phyloP scores from a whole-genome alignment of 768 basidiomycete species.

The Artomyces pyxidatus region DNA sequence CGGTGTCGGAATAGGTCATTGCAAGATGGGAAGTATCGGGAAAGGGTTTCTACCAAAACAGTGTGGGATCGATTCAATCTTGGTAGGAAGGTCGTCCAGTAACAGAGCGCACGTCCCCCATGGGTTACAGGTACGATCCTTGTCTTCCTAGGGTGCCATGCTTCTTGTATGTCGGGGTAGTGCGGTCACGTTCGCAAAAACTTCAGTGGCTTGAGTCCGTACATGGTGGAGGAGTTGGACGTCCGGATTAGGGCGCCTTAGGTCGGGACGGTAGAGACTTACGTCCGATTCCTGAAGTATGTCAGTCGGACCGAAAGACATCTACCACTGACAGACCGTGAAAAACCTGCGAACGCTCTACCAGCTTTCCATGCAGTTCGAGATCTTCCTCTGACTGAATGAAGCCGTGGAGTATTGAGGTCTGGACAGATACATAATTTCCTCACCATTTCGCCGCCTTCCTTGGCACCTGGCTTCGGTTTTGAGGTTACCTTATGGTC shows the following conservation, averaged over 20 bases:
- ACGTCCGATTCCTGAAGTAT: conserved; percentile 74
- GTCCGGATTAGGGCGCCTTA: conserved; percentile 90
- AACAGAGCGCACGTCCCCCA: neutral
- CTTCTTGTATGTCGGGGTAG: conserved; percentile 80
- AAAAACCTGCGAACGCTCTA: conserved; percentile 91
- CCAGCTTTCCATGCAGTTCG: conserved; percentile 87
- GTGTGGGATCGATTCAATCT: conserved; percentile 1
- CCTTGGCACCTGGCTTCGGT: conserved; percentile 30
- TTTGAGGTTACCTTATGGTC: no score
- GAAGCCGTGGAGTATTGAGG: neutral
- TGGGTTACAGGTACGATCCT: conserved; percentile 33
- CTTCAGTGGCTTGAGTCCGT: conserved; percentile 97
- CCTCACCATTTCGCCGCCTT: conserved; percentile 47
- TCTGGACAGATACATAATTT: conserved; percentile 55
- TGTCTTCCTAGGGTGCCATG: conserved; percentile 72
- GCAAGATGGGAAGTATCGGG: conserved; percentile 97
- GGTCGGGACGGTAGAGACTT: conserved; percentile 74
- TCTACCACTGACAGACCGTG: conserved; percentile 31
- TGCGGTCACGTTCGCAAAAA: conserved; percentile 96
- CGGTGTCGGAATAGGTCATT: conserved; percentile 98
- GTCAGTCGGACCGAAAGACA: neutral
- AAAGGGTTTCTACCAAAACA: conserved; percentile 64
- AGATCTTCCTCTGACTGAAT: conserved; percentile 88
- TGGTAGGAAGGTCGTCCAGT: neutral
- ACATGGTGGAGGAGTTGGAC: conserved; percentile 97